phyloP scores from a whole-genome alignment of 2,329 filamentous ascomycete species.

The Epichloe hybrida region DNA sequence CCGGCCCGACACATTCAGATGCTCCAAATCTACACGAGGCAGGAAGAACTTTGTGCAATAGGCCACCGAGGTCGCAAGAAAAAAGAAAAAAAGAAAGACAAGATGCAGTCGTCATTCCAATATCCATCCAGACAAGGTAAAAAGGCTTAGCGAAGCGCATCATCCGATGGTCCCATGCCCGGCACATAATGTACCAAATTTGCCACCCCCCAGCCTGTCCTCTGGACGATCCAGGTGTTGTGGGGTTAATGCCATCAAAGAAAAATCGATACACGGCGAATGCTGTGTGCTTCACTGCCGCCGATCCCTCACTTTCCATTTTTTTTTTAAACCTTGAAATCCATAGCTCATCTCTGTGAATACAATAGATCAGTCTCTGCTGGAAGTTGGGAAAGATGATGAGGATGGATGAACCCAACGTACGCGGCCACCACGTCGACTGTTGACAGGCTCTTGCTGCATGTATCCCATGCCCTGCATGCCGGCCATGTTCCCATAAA shows the following conservation, averaged over 20 bases:
- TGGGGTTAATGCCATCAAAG: not conserved
- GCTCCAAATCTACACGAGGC: not conserved
- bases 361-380: not conserved
- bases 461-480: conserved; percentile 34
- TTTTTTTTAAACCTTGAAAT: not conserved
- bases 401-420: conserved; percentile 15
- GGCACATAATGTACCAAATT: conserved; percentile 5
- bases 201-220: not conserved
- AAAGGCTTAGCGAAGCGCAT: not conserved
- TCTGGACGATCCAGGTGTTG: not conserved
- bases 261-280: not conserved
- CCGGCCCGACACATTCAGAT: conserved; percentile 9
- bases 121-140: not conserved
- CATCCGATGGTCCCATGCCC: not conserved
- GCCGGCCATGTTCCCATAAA: conserved; percentile 36
- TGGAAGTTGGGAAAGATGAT: not conserved
- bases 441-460: conserved; percentile 41
- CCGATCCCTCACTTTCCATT: not conserved
- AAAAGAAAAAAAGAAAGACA: not conserved
- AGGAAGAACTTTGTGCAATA: not conserved
- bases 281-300: not conserved
- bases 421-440: conserved; percentile 43
- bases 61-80: not conserved
- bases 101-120: not conserved
- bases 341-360: conserved; percentile 14